Conservation (phyloP, 2,329 filamentous ascomycete genomes). For the Cordyceps farinosa region DNA sequence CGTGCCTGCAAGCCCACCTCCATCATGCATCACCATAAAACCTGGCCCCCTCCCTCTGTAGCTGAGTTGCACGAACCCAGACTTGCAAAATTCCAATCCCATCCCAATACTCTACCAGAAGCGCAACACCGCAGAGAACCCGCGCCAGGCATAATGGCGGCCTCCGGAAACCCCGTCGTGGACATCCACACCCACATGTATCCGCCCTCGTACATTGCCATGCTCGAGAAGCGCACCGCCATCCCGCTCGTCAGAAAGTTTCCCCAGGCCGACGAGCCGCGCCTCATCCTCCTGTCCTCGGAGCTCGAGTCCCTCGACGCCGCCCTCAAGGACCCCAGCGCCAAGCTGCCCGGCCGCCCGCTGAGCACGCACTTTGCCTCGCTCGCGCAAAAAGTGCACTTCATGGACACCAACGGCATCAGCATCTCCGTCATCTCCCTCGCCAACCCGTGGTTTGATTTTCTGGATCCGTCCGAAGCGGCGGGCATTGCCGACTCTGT, state of each 20-base stretch:
- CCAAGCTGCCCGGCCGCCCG: constrained; percentile 69
- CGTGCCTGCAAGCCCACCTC: not conserved
- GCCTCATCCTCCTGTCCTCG: constrained; percentile 61
- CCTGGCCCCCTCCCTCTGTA: not conserved
- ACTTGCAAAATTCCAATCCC: too few relatives aligned
- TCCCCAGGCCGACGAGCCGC: constrained; percentile 51
- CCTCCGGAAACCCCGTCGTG: constrained; percentile 44
- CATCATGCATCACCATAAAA: not conserved
- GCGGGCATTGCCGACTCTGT: constrained; percentile 60
- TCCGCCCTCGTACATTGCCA: constrained; percentile 58
- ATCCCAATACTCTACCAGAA: not conserved
- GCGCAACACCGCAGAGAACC: not conserved
- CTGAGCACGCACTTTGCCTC: constrained; percentile 82
- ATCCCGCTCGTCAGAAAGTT: constrained; percentile 73
- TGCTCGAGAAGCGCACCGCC: constrained; percentile 54
- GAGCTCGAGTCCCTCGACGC: constrained; percentile 46
- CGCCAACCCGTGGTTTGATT: constrained; percentile 93
- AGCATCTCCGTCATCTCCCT: constrained; percentile 81
- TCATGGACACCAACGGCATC: constrained; percentile 84
- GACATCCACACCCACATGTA: constrained; percentile 71
- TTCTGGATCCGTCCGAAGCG: constrained; percentile 61
- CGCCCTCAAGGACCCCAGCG: constrained; percentile 50
- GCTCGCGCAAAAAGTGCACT: constrained; percentile 72
- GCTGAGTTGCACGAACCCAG: not conserved
- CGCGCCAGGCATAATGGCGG: constrained; percentile 30